Conservation (phyloP, 805 yeast genomes). For the Hagleromyces aurorensis region DNA sequence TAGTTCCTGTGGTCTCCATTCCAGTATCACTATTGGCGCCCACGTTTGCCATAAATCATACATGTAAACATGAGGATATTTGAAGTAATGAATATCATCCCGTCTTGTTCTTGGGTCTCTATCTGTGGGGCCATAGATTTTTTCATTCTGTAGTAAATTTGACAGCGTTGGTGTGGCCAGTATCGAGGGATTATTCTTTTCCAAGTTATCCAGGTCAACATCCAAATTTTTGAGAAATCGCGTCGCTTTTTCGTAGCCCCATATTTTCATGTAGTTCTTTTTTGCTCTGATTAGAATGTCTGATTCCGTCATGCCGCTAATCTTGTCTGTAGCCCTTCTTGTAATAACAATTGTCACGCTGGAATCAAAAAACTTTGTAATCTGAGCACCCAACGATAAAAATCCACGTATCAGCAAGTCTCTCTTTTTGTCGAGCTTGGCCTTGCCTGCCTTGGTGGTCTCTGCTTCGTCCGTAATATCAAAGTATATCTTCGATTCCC, state of each 20-base stretch:
- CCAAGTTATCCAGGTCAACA: constrained; percentile 30
- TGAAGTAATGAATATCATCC: constrained; percentile 78
- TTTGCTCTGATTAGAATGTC: constrained; percentile 66
- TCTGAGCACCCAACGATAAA: constrained; percentile 43
- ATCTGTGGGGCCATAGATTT: constrained; percentile 77
- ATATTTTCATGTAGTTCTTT: constrained; percentile 59
- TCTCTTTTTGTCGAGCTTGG: constrained; percentile 22
- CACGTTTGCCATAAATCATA: constrained; percentile 73
- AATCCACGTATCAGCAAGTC: constrained; percentile 29
- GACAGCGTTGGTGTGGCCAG: constrained; percentile 37
- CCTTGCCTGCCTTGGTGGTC: constrained; percentile 13
- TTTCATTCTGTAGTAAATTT: constrained; percentile 73
- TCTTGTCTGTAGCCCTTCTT: constrained; percentile 42
- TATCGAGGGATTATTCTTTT: constrained; percentile 16
- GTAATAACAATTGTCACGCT: constrained; percentile 74
- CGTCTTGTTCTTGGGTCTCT: constrained; percentile 79
- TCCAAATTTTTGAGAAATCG: constrained; percentile 66
- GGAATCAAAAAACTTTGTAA: constrained; percentile 51
- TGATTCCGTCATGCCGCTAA: constrained; percentile 35
- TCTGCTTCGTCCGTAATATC: constrained; percentile 38
- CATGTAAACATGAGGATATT: constrained; percentile 63
- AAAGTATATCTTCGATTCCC: constrained; percentile 50
- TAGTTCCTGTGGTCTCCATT: constrained; percentile 50
- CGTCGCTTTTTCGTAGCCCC: constrained; percentile 81
- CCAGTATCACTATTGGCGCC: constrained; percentile 75